phyloP scores from a whole-genome alignment of 352 stramenopile genomes.

The Phytophthora pistaciae region DNA sequence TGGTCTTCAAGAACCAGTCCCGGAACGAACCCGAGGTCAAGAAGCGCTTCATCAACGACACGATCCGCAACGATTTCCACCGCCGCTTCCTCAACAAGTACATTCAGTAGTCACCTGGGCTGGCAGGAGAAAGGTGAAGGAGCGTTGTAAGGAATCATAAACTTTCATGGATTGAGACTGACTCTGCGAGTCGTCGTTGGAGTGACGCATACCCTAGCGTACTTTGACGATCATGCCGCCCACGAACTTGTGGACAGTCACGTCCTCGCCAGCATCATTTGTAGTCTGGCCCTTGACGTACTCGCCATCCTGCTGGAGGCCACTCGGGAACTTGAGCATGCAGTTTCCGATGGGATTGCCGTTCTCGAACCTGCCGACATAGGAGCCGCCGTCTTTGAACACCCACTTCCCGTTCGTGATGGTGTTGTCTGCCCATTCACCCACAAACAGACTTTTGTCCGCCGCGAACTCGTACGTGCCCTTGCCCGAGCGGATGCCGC shows the following conservation, averaged over 20 bases:
- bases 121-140: neutral
- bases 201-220: constrained; percentile 38
- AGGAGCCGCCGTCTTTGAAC: constrained; percentile 89
- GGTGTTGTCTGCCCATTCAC: constrained; percentile 86
- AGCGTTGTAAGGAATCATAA: constrained; percentile 21
- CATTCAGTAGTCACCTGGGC: constrained; percentile 62
- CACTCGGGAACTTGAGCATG: constrained; percentile 88
- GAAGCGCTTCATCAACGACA: constrained; percentile 99
- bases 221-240: constrained; percentile 77
- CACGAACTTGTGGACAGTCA: constrained; percentile 72
- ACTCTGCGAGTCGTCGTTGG: too few relatives aligned
- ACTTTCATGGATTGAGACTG: constrained; percentile 21
- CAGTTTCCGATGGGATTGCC: constrained; percentile 90
- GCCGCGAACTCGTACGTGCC: constrained; percentile 91
- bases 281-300: constrained; percentile 72
- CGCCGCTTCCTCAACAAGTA: constrained; percentile 99
- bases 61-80: constrained; percentile 99
- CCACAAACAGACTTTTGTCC: constrained; percentile 87
- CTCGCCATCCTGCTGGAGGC: constrained; percentile 86
- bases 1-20: constrained; percentile 99
- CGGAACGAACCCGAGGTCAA: constrained; percentile 94
- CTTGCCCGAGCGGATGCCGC: constrained; percentile 85
- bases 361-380: constrained; percentile 86
- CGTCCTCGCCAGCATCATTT: constrained; percentile 62
- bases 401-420: constrained; percentile 93